Conservation (phyloP, 169 alveolate genomes). For the Besnoitia besnoiti region DNA sequence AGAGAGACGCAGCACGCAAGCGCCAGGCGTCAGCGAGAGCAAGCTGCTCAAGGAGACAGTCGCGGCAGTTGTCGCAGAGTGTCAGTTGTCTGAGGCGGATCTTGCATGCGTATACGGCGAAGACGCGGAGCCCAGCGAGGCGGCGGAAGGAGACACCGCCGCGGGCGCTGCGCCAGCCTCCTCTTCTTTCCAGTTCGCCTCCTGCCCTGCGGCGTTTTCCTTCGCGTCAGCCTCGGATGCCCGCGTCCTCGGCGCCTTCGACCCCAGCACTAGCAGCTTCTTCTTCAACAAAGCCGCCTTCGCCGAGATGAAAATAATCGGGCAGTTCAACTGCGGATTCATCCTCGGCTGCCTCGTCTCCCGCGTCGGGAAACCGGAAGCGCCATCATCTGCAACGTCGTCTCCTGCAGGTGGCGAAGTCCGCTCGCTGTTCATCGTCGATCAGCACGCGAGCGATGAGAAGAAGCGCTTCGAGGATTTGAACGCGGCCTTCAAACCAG, state of each 20-base stretch:
- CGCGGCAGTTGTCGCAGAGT: not conserved
- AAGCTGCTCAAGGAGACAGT: not conserved
- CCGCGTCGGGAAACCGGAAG: not conserved
- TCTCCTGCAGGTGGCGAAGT: not conserved
- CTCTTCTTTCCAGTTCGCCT: not conserved
- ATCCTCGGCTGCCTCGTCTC: conserved; percentile 81
- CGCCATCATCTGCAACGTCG: not conserved
- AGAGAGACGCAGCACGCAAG: not conserved
- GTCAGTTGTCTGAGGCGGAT: not conserved
- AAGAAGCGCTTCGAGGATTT: conserved; percentile 92
- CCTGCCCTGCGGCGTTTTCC: not conserved
- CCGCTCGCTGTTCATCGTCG: conserved; percentile 91
- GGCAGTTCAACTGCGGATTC: conserved; percentile 97
- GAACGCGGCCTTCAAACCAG: conserved; percentile 83
- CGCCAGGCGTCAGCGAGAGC: not conserved
- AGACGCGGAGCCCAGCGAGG: not conserved
- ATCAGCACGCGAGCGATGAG: conserved; percentile 99
- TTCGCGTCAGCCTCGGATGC: not conserved
- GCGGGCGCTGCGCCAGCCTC: not conserved
- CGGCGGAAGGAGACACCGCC: not conserved
- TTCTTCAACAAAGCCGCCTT: conserved; percentile 86
- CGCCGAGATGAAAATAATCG: conserved; percentile 79
- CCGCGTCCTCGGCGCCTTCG: not conserved
- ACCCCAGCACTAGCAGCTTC: conserved; percentile 24
- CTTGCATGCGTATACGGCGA: not conserved